Evolutionary conservation across 1,139 yeast genomes (phyloP).

Genomic region (Diutina catenulata): DNA sequence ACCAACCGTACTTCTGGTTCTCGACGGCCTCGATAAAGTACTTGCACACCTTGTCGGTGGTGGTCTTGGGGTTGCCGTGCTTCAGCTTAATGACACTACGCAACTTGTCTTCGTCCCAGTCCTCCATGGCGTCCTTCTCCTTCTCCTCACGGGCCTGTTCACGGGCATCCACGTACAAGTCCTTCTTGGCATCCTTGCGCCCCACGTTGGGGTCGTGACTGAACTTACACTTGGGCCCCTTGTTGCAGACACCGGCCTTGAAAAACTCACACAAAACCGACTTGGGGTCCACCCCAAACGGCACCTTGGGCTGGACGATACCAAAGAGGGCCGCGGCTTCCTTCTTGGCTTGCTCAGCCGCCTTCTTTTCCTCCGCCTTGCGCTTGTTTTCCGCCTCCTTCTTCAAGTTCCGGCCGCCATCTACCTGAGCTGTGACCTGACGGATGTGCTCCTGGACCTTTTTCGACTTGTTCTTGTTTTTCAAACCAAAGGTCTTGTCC

Average conservation of each 20-base stretch:
- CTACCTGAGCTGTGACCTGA: conserved; percentile 58
- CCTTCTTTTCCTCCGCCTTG: conserved; percentile 77
- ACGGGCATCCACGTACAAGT: conserved; percentile 85
- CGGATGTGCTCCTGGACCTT: conserved; percentile 80
- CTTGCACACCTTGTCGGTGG: conserved; percentile 93
- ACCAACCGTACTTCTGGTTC: conserved; percentile 97
- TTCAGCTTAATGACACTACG: conserved; percentile 78
- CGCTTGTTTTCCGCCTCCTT: conserved; percentile 69
- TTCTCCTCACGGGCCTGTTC: conserved; percentile 23
- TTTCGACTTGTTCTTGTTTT: conserved; percentile 85
- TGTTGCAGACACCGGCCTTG: conserved; percentile 81
- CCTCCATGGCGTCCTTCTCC: conserved; percentile 84
- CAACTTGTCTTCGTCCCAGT: conserved; percentile 94
- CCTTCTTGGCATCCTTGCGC: conserved; percentile 82
- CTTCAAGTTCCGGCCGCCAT: conserved; percentile 53
- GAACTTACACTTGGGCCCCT: conserved; percentile 88
- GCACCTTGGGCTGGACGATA: conserved; percentile 72
- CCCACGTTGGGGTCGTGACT: conserved; percentile 84
- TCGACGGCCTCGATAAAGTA: conserved; percentile 94
- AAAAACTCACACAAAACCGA: conserved; percentile 84
- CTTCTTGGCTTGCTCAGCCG: conserved; percentile 77
- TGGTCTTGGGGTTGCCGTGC: conserved; percentile 89
- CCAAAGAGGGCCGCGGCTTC: conserved; percentile 78
- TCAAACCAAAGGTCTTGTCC: conserved; percentile 91
- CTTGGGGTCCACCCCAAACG: conserved; percentile 97